phyloP scores from a whole-genome alignment of 371 early-diverging fungal genomes.

The Batkoa obscura region DNA sequence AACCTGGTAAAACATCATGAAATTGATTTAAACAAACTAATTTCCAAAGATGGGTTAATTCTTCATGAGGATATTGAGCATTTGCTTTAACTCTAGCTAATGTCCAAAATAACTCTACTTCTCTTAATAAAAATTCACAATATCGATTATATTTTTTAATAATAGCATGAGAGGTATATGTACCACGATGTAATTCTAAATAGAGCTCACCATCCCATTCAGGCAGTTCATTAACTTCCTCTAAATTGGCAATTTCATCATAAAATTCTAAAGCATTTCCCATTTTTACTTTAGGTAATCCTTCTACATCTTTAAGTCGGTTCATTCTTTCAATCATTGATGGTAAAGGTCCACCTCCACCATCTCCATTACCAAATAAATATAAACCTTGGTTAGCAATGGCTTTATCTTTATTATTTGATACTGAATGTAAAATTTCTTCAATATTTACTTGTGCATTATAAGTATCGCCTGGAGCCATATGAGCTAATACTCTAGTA shows the following conservation, averaged over 20 bases:
- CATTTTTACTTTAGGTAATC: slow-evolving; percentile 44
- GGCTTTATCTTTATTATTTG: slow-evolving; percentile 61
- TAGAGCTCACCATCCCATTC: slow-evolving; percentile 91
- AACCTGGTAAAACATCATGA: slow-evolving; percentile 91
- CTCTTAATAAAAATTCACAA: slow-evolving; percentile 63
- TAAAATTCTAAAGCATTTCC: slow-evolving; percentile 68
- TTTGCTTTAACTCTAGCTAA: slow-evolving; percentile 11
- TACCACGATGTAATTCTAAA: slow-evolving; percentile 91
- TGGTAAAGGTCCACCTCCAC: slow-evolving; percentile 83
- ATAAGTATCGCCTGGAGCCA: slow-evolving; percentile 24
- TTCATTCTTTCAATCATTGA: slow-evolving; percentile 71
- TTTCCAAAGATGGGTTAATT: slow-evolving; percentile 75
- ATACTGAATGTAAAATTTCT: slow-evolving; percentile 24
- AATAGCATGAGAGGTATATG: slow-evolving; percentile 81
- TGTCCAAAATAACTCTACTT: slow-evolving; percentile 54
- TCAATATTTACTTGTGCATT: slow-evolving; percentile 1
- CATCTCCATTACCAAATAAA: slow-evolving; percentile 91
- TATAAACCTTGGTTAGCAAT: slow-evolving; percentile 65
- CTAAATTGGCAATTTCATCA: slow-evolving; percentile 34
- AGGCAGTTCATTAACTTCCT: slow-evolving; percentile 30
- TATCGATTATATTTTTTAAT: slow-evolving; percentile 73
- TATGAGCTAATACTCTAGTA: slow-evolving; percentile 19
- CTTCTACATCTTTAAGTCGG: slow-evolving; percentile 54
- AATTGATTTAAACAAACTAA: slow-evolving; percentile 85
- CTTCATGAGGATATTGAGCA: slow-evolving; percentile 41